Evolutionary conservation across 768 basidiomycete species (phyloP).

Genomic region (Polyporus arcularius): DNA sequence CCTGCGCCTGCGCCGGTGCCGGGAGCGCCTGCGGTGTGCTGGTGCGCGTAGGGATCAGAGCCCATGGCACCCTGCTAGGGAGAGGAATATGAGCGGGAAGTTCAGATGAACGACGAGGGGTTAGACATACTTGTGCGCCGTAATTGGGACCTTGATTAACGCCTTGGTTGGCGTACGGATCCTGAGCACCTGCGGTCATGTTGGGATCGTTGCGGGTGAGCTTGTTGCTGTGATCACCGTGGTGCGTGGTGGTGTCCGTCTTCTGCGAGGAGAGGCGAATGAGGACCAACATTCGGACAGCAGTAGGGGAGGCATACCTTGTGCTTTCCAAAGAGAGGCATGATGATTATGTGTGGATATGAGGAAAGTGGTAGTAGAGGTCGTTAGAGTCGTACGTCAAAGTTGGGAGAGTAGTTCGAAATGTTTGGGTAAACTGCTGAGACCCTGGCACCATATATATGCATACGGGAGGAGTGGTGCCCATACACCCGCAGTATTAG

Average conservation of each 20-base stretch:
- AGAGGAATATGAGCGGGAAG: background rate
- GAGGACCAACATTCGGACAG: too few relatives aligned
- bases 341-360: background rate
- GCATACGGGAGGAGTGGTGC: too few relatives aligned
- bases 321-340: slow-evolving; percentile 26
- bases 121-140: slow-evolving; percentile 1
- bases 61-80: background rate
- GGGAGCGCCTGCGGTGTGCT: background rate
- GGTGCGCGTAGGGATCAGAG: background rate
- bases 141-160: background rate
- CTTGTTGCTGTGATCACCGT: background rate
- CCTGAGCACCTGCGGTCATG: background rate
- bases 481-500: too few relatives aligned
- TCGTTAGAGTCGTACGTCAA: background rate
- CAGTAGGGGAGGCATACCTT: slow-evolving; percentile 3
- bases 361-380: background rate
- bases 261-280: background rate
- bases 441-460: too few relatives aligned
- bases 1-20: background rate
- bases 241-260: background rate
- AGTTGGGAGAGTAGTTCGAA: background rate
- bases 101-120: background rate
- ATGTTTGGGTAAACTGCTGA: too few relatives aligned
- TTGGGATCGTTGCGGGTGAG: background rate
- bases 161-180: background rate